phyloP scores from a whole-genome alignment of 768 basidiomycete species.

The Psilocybe cyanescens region DNA sequence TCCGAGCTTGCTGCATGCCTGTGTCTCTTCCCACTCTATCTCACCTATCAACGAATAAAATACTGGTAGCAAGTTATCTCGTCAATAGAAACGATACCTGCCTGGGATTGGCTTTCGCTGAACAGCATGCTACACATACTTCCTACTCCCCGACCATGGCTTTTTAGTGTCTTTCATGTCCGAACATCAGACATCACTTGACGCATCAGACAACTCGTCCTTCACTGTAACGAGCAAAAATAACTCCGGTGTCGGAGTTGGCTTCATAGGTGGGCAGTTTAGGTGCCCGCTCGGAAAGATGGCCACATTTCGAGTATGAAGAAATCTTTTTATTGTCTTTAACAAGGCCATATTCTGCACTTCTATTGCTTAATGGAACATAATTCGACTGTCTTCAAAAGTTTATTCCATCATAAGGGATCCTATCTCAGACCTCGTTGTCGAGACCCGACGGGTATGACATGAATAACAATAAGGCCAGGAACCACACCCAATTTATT shows the following conservation, averaged over 20 bases:
- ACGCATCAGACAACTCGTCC: neutral
- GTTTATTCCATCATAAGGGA: constrained; percentile 9
- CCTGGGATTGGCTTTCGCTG: neutral
- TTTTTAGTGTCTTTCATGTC: no score
- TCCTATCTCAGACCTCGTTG: constrained; percentile 7
- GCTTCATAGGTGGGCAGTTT: neutral
- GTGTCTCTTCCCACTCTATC: constrained; percentile 1
- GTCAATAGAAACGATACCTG: neutral
- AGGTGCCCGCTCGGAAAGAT: neutral
- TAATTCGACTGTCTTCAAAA: neutral
- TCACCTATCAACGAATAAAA: neutral
- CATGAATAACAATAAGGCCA: constrained; percentile 45
- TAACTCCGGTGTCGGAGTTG: neutral
- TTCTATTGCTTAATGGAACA: neutral
- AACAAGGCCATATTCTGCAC: neutral
- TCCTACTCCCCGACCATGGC: neutral
- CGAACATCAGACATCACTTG: neutral
- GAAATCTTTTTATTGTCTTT: neutral
- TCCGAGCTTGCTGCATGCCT: constrained; percentile 7
- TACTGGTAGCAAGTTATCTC: neutral
- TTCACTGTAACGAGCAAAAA: neutral
- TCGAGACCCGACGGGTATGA: constrained; percentile 19
- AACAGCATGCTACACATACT: neutral
- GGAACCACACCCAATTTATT: constrained; percentile 33
- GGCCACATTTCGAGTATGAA: neutral